A percentile compares a stretch with the other conserved stretches of the same genome.
phyloP scores from a whole-genome alignment of 2,329 filamentous ascomycete genomes.

The Clarireedia hainanense region DNA sequence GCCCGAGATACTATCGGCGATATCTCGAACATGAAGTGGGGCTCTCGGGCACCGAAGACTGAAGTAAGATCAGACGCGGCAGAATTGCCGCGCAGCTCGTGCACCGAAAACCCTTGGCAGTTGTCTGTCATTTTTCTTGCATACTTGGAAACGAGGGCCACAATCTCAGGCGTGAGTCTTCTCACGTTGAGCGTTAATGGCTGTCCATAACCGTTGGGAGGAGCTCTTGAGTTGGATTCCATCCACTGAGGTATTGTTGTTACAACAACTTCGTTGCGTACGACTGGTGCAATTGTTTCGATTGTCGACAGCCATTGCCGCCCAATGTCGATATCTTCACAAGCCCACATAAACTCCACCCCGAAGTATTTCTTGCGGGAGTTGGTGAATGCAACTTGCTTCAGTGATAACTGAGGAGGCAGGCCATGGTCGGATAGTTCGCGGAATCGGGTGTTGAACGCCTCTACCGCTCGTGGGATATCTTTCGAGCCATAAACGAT shows the following conservation, averaged over 20 bases:
- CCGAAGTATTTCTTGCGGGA: slow-evolving; percentile 27
- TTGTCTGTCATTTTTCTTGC: slow-evolving; percentile 21
- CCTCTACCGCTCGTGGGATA: slow-evolving; percentile 20
- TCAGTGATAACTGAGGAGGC: slow-evolving; percentile 15
- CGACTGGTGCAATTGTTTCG: slow-evolving; percentile 23
- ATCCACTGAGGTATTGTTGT: slow-evolving; percentile 20
- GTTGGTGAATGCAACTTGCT: slow-evolving; percentile 28
- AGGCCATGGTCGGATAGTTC: slow-evolving; percentile 19
- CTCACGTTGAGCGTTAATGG: slow-evolving; percentile 11
- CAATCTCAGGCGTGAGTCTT: slow-evolving; percentile 6
- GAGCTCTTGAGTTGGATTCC: slow-evolving; percentile 4
- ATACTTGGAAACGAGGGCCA: background rate
- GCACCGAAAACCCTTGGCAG: slow-evolving; percentile 26
- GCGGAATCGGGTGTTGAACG: slow-evolving; percentile 23
- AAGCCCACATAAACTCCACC: slow-evolving; percentile 29
- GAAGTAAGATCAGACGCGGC: slow-evolving; percentile 16
- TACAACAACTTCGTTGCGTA: slow-evolving; percentile 24
- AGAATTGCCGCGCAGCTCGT: slow-evolving; percentile 24
- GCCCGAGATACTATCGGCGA: slow-evolving; percentile 21
- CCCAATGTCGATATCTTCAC: slow-evolving; percentile 27
- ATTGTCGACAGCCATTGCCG: slow-evolving; percentile 26
- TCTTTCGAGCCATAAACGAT: slow-evolving; percentile 30
- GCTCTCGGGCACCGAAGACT: slow-evolving; percentile 26
- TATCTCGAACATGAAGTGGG: slow-evolving; percentile 33
- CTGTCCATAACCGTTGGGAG: slow-evolving; percentile 5